phyloP scores from a whole-genome alignment of 1,284 basidiomycete species.

The Trichosporon sp. region DNA sequence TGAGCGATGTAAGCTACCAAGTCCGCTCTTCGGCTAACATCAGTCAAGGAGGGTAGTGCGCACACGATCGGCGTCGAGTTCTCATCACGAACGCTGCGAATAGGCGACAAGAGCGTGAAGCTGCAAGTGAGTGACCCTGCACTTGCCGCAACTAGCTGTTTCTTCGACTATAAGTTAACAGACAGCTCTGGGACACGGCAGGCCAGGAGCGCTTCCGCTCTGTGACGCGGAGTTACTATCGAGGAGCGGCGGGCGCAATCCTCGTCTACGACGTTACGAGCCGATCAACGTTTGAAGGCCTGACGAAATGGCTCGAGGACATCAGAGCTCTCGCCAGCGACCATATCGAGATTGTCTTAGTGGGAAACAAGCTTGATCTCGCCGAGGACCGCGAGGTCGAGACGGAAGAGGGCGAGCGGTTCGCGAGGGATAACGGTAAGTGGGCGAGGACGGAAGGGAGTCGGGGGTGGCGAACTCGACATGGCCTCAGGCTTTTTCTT shows the following conservation, averaged over 20 bases:
- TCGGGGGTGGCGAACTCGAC: too few relatives aligned
- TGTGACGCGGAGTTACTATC: conserved; percentile 96
- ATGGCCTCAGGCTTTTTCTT: too few relatives aligned
- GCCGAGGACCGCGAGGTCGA: conserved; percentile 94
- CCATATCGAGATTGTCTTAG: conserved; percentile 84
- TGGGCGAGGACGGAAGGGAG: conserved; percentile 10
- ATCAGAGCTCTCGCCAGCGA: conserved; percentile 81
- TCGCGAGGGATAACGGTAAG: conserved; percentile 90
- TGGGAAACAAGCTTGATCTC: conserved; percentile 92
- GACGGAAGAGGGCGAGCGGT: conserved; percentile 87
- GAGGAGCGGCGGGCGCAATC: conserved; percentile 90
- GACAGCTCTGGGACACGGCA: conserved; percentile 92
- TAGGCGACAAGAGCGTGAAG: conserved; percentile 91
- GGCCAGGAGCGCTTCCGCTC: conserved; percentile 93
- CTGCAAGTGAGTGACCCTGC: conserved; percentile 67
- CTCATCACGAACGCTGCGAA: conserved; percentile 80
- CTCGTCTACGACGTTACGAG: conserved; percentile 94
- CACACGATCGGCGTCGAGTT: conserved; percentile 98
- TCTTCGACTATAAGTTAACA: conserved; percentile 16
- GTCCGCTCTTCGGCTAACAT: not conserved
- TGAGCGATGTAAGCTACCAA: conserved; percentile 69
- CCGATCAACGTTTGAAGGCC: conserved; percentile 68
- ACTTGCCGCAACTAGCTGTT: too few relatives aligned
- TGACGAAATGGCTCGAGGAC: conserved; percentile 87
- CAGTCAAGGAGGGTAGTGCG: conserved; percentile 94